A percentile compares a stretch with the other conserved stretches of the same genome.
These are phyloP conservation scores for Russula foetens DNA, from an alignment of 768 basidiomycete species.

Conservation along the genomic window DNA sequence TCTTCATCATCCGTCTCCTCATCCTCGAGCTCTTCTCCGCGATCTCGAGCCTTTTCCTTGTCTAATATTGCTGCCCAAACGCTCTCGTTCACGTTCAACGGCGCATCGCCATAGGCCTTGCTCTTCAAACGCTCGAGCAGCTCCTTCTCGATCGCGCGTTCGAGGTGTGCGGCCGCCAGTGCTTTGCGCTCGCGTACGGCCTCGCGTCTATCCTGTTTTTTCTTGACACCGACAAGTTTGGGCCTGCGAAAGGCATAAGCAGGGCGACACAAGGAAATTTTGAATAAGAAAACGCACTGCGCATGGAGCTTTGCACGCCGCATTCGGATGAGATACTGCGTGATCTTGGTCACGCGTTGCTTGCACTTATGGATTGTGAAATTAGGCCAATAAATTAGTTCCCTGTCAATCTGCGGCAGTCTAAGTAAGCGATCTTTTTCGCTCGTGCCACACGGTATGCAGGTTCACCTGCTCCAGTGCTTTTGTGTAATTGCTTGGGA, in stretches of 20 bases:
- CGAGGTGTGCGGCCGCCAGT: conserved; percentile 89
- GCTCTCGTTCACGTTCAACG: conserved; percentile 94
- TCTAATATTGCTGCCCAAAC: conserved; percentile 94
- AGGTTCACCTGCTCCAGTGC: conserved; percentile 82
- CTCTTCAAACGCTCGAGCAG: conserved; percentile 91
- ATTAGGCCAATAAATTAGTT: conserved; percentile 97
- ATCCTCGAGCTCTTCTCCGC: conserved; percentile 31
- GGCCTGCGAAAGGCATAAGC: conserved; percentile 43
- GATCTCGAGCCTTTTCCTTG: conserved; percentile 51
- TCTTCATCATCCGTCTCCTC: conserved; percentile 34
- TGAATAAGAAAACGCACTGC: conserved; percentile 48
- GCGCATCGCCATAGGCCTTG: conserved; percentile 96
- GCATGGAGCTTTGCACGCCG: conserved; percentile 77
- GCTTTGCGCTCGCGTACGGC: conserved; percentile 92
- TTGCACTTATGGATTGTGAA: conserved; percentile 99
- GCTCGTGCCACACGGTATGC: neutral
- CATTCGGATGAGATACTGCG: conserved; percentile 99
- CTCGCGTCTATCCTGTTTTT: conserved; percentile 92
- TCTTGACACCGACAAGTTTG: conserved; percentile 91
- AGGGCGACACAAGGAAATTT: neutral
- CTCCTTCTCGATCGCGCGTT: conserved; percentile 93
- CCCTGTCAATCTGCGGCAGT: conserved; percentile 71
- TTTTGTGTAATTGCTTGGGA: conserved; percentile 91
- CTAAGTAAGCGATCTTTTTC: neutral
- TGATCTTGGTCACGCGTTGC: conserved; percentile 97